Evolutionary conservation across 139 green algal genomes (phyloP).

Genomic region (Desmodesmus armatus): DNA sequence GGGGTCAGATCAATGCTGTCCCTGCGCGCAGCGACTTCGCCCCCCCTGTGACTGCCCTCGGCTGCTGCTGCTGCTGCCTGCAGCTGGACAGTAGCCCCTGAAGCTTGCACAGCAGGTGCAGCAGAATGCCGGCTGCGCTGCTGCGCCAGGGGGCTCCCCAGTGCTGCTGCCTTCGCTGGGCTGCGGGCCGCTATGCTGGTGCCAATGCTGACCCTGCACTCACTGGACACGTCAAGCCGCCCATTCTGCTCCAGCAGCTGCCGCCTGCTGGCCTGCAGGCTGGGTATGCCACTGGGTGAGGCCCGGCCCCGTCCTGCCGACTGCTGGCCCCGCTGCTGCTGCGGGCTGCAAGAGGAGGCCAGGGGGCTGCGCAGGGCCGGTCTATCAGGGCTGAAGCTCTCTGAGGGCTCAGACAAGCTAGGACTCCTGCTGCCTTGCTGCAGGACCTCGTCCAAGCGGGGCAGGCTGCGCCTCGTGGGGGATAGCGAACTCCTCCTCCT

Average conservation of each 20-base stretch:
- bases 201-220: conserved; percentile 29
- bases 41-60: no score
- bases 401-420: neutral
- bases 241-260: neutral
- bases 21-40: no score
- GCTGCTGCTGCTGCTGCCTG: neutral
- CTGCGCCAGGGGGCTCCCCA: no score
- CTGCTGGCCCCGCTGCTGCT: neutral
- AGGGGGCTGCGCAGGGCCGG: no score
- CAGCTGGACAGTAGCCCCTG: neutral
- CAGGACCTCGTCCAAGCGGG: neutral
- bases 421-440: neutral
- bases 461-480: neutral
- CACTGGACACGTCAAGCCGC: neutral
- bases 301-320: neutral
- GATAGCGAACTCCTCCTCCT: neutral
- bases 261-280: neutral
- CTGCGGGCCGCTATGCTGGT: conserved; percentile 15
- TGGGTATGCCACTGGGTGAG: no score
- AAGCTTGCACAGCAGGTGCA: neutral
- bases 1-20: no score
- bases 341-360: neutral
- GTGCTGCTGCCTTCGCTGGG: neutral
- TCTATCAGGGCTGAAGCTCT: neutral
- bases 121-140: neutral